Evolutionary conservation across 2,329 filamentous ascomycete species (phyloP).

Genomic region (Balansia obtecta): DNA sequence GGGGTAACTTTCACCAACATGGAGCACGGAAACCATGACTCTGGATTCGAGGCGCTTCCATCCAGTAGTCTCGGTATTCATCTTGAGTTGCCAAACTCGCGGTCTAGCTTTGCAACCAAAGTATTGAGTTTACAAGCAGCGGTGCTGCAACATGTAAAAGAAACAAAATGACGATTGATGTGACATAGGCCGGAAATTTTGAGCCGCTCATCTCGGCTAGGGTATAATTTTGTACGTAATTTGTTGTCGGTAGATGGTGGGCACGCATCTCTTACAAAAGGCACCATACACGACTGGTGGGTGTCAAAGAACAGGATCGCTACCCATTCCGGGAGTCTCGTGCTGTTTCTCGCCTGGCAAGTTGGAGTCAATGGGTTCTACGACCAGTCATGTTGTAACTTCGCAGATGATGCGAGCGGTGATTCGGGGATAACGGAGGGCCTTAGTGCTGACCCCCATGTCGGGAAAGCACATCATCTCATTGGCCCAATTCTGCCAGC

Average conservation of each 20-base stretch:
- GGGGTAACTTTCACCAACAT: slow-evolving; percentile 8
- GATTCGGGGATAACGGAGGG: not conserved
- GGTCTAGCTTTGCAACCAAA: not conserved
- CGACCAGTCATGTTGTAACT: too few species aligned
- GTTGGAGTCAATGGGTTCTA: too few species aligned
- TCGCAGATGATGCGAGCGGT: slow-evolving; percentile 4
- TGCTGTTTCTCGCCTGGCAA: too few species aligned
- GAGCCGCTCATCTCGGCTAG: not conserved
- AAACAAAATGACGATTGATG: not conserved
- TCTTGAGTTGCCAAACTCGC: slow-evolving; percentile 3
- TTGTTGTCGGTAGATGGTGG: not conserved
- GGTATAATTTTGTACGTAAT: slow-evolving; percentile 2
- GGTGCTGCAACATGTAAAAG: not conserved
- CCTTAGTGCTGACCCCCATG: not conserved
- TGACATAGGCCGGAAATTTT: not conserved
- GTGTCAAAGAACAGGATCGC: too few species aligned
- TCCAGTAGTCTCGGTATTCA: slow-evolving; percentile 5
- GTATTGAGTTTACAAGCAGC: not conserved
- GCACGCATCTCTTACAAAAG: not conserved
- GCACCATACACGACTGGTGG: too few species aligned
- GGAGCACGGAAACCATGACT: slow-evolving; percentile 1
- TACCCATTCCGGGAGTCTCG: too few species aligned
- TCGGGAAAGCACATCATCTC: not conserved
- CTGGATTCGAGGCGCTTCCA: slow-evolving; percentile 9
- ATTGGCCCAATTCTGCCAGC: not conserved